Conservation (phyloP, 148 eudicot genomes). For the Silene conica region DNA sequence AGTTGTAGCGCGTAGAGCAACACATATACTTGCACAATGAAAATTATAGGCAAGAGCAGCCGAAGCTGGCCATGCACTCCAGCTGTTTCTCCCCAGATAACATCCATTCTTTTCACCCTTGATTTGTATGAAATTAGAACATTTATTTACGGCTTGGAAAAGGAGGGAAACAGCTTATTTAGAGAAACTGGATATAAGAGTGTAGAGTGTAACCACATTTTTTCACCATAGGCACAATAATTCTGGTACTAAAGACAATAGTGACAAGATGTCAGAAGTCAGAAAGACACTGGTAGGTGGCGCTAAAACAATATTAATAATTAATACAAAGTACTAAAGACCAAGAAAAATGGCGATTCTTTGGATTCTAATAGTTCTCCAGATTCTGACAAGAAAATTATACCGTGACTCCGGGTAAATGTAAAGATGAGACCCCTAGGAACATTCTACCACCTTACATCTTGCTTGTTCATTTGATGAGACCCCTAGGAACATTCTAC, state of each 20-base stretch:
- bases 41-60: slow-evolving; percentile 46
- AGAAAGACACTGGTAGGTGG: neutral
- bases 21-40: slow-evolving; percentile 43
- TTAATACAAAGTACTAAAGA: neutral
- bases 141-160: neutral
- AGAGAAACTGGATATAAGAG: neutral
- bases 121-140: neutral
- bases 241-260: neutral
- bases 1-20: neutral
- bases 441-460: neutral
- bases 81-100: slow-evolving; percentile 56
- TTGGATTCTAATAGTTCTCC: neutral
- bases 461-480: neutral
- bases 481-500: too few relatives aligned
- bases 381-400: neutral
- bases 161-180: neutral
- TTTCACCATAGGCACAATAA: too few relatives aligned
- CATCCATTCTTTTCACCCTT: slow-evolving; percentile 31
- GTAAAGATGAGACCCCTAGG: neutral
- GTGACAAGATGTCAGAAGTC: neutral
- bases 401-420: neutral
- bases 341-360: neutral
- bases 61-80: slow-evolving; percentile 48
- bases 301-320: neutral
- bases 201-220: too few relatives aligned